Evolutionary conservation across 768 basidiomycete genomes (phyloP), one percentile per base, ranked within the genome.

Genomic region (Tricholoma terreum): DNA sequence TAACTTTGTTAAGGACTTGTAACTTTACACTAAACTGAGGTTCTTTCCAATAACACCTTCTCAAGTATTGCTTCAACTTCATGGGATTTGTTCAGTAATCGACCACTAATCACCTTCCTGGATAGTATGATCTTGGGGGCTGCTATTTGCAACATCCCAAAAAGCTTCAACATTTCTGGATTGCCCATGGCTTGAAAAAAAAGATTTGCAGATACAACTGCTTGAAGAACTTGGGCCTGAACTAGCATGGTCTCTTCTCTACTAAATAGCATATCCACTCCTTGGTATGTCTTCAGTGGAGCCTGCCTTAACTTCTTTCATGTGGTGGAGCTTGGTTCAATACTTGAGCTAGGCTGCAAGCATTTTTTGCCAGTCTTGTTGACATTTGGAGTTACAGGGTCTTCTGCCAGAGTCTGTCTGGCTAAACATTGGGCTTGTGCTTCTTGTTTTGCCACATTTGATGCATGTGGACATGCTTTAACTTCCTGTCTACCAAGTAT

Each of bases 181-280:
- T n/a, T n/a, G n/a, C n/a, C n/a, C n/a, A n/a, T n/a, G n/a, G n/a
- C n/a, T n/a, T n/a, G n/a, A n/a, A n/a, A n/a, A n/a, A n/a, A n/a
- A n/a, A n/a, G n/a, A n/a, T 50, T 50, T 31, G 49, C 49, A 15
- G 49, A 50, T 9, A 50, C 30, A 31, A 31, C 27, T 9, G 27
- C 48, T 30, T 17, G 12, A 30, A 50, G 27, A 21, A 30, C 48
- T 14, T 31, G 27, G 24, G 48, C 48, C 33, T 30, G 48, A 11
- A 49, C 27, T 10, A 14, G 30, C 17, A 21, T 4, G 17, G 30
- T 50, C 49, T 50, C 49, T 50, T 50, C 49, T 33, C 33, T 50
- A 30, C 31, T 50, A n/a, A 50, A 50, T 14, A 15, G 49, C 49
- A 50, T 33, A 50, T 50, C 49, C 31, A 50, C 49, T 33, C 49